Base-by-base conservation (phyloP, 1,284 basidiomycete species). In the Ceratobasidium papillatum region DNA sequence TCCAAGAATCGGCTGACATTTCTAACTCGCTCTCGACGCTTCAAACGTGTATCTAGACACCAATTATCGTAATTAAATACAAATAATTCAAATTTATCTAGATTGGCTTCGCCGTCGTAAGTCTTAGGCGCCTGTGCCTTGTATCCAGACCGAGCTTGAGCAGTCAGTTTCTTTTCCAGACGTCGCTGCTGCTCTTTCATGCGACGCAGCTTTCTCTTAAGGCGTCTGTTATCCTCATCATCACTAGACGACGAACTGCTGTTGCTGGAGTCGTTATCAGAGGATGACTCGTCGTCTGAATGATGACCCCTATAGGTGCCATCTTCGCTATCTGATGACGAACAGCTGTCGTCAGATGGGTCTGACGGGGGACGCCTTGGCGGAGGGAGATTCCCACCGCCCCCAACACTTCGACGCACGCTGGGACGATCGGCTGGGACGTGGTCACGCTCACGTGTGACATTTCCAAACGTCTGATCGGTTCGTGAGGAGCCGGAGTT, bases 1-100 rank as follows among this genome's bases (percentile, higher is more conserved):
- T 25, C 54, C 4, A 74, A 43, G 73, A 54, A 66, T 34, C 49
- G 49, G 14, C 51, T 54, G 12, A 66, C 38, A 9, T 59, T 49
- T 17, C n/a, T 41, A 17, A 74, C 64, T 12, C 30, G n/a, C 22
- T 56, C 36, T 38, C 34, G 52, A 3, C 19, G 19, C 14, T 32
- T 62, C 36, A 65, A 8, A 12, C 30, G 22, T 3, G 45, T 74
- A 27, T 64, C 54, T 32, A 38, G 19, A 25, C 47, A 27, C 73
- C 73, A 74, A 30, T 74, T 64, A 36, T 49, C 64, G 32, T 54
- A 56, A 27, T 74, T 63, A 25, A 74, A 74, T 12, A 66, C 73
- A 27, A 74, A 74, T 11, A 51, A 34, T n/a, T 74, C 73, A 30
- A 74, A 74, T 22, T 32, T n/a, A 14, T 65, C 62, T 14, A 74